Conservation (phyloP, 495 filamentous ascomycete genomes). For the Penicillium paxilli region DNA sequence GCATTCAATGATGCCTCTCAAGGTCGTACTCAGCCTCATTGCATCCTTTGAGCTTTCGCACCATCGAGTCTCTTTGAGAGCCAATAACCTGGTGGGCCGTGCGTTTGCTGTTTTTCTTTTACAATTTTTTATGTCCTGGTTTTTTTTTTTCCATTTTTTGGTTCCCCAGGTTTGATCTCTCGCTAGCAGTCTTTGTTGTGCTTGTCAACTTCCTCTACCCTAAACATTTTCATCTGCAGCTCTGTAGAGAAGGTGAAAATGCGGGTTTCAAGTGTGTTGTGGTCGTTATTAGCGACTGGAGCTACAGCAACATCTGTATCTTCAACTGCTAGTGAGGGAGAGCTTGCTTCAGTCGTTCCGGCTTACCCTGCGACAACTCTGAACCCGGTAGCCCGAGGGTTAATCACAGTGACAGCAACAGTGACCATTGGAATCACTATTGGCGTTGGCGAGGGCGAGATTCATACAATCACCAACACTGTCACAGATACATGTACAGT, state of each 20-base stretch:
- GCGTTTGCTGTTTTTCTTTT: neutral
- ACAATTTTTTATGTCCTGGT: too few relatives aligned
- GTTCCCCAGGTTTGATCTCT: too few relatives aligned
- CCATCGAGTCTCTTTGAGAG: neutral
- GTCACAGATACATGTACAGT: slow-evolving; percentile 7
- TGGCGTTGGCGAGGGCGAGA: slow-evolving; percentile 5
- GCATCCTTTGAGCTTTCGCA: neutral
- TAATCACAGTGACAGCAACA: slow-evolving; percentile 7
- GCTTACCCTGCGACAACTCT: neutral
- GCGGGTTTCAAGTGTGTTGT: slow-evolving; percentile 2
- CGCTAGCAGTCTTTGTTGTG: neutral
- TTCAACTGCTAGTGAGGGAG: neutral
- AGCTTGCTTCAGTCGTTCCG: neutral
- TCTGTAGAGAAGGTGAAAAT: slow-evolving; percentile 9
- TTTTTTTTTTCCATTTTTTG: too few relatives aligned
- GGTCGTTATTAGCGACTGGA: slow-evolving; percentile 14
- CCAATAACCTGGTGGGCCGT: neutral
- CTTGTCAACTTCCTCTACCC: neutral
- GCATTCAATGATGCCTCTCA: too few relatives aligned
- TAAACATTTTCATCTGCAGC: neutral
- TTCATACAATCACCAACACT: slow-evolving; percentile 6
- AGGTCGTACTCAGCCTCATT: too few relatives aligned
- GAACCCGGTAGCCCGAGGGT: neutral
- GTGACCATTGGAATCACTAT: slow-evolving; percentile 12
- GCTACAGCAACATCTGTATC: neutral